These are phyloP conservation scores for Gossypium sturtianum DNA, from an alignment of 345 rosid genomes.

Conservation along the genomic window DNA sequence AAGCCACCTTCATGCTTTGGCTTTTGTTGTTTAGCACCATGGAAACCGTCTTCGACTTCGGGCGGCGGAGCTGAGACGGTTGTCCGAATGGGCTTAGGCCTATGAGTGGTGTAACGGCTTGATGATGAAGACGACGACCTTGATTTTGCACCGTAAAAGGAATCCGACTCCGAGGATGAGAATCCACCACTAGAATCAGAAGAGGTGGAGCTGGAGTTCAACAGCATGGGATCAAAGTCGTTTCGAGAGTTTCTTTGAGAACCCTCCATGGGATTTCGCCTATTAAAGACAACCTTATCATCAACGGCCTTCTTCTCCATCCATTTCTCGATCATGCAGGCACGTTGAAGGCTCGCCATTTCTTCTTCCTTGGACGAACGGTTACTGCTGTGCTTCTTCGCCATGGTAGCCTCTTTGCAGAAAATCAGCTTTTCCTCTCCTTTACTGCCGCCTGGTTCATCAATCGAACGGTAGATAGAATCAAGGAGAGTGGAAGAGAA, in stretches of 20 bases:
- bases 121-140: slow-evolving; percentile 26
- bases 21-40: slow-evolving; percentile 18
- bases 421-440: slow-evolving; percentile 24
- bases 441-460: slow-evolving; percentile 33
- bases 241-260: slow-evolving; percentile 22
- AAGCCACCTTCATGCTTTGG: slow-evolving; percentile 45
- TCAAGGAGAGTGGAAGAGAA: slow-evolving; percentile 82
- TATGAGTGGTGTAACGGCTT: slow-evolving; percentile 22
- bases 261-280: slow-evolving; percentile 45
- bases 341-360: slow-evolving; percentile 15
- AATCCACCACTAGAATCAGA: slow-evolving; percentile 60
- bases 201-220: slow-evolving; percentile 64
- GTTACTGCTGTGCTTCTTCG: slow-evolving; percentile 10
- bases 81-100: slow-evolving; percentile 55
- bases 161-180: slow-evolving; percentile 83
- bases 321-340: slow-evolving; percentile 45
- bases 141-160: slow-evolving; percentile 29
- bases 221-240: slow-evolving; percentile 26
- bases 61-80: slow-evolving; percentile 21
- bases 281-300: slow-evolving; percentile 6
- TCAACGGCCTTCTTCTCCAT: slow-evolving; percentile 34
- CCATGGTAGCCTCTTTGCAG: slow-evolving; percentile 21
- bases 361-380: slow-evolving; percentile 11
- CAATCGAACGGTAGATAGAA: slow-evolving; percentile 73
- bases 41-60: slow-evolving; percentile 14